These are phyloP conservation scores for Cordyceps militaris DNA, from an alignment of 2,329 filamentous ascomycete genomes.

Conservation along the genomic window DNA sequence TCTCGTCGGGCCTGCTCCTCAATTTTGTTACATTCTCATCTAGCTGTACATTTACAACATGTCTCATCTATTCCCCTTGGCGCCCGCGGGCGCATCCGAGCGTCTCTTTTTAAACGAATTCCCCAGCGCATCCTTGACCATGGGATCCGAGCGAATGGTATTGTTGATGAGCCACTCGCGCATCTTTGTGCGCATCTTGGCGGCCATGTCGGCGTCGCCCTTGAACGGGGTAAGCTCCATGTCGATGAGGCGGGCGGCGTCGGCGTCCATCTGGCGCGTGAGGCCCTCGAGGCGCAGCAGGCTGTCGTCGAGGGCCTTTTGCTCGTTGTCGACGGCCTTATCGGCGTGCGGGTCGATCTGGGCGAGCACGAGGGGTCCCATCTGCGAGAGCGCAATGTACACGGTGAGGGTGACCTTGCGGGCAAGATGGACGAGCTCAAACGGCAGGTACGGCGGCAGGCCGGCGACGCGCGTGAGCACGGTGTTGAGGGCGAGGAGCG, in stretches of 20 bases:
- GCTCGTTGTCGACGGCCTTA: slow-evolving; percentile 24
- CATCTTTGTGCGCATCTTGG: slow-evolving; percentile 57
- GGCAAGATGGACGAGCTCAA: slow-evolving; percentile 70
- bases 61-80: slow-evolving; percentile 42
- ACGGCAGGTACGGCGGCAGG: slow-evolving; percentile 67
- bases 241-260: slow-evolving; percentile 62
- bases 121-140: slow-evolving; percentile 74
- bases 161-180: slow-evolving; percentile 86
- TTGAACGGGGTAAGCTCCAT: slow-evolving; percentile 77
- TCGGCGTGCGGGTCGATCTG: slow-evolving; percentile 19
- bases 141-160: slow-evolving; percentile 69
- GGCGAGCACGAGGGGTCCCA: slow-evolving; percentile 58
- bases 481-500: slow-evolving; percentile 41
- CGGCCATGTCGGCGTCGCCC: slow-evolving; percentile 59
- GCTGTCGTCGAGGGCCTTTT: slow-evolving; percentile 51
- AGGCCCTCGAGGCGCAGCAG: slow-evolving; percentile 60
- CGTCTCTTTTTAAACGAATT: slow-evolving; percentile 57
- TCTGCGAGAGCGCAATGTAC: slow-evolving; percentile 76
- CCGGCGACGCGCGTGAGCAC: slow-evolving; percentile 28
- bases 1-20: background rate
- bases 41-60: background rate
- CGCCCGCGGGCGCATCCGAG: slow-evolving; percentile 54
- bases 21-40: background rate
- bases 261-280: slow-evolving; percentile 55
- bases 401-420: slow-evolving; percentile 70